phyloP scores from a whole-genome alignment of 306 rosid species.

The Castanea mollissima region DNA sequence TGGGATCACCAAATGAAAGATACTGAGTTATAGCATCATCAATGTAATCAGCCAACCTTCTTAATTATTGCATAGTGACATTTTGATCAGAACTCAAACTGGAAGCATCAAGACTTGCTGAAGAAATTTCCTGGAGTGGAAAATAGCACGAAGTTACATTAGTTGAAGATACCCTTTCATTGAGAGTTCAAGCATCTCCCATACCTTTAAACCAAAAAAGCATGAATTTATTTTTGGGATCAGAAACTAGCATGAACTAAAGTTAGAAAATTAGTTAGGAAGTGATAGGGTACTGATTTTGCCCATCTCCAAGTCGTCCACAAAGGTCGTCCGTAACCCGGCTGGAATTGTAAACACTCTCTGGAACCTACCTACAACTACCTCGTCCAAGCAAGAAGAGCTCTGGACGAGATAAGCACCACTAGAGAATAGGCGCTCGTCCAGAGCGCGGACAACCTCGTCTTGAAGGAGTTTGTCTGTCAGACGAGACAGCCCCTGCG shows the following conservation, averaged over 20 bases:
- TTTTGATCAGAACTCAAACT: constrained; percentile 24
- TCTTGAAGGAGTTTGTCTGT: no score
- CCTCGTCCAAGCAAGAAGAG: no score
- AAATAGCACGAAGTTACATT: neutral
- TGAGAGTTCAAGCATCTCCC: neutral
- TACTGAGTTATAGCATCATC: constrained; percentile 56
- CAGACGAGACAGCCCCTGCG: no score
- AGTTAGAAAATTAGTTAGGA: neutral
- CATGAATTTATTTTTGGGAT: no score
- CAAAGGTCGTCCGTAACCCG: no score
- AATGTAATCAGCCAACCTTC: constrained; percentile 37
- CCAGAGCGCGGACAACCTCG: no score
- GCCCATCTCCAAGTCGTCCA: no score
- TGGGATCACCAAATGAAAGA: constrained; percentile 51
- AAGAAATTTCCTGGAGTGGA: constrained; percentile 54
- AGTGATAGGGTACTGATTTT: no score
- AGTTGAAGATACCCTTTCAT: constrained; percentile 5
- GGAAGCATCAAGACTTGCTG: constrained; percentile 21
- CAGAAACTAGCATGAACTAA: neutral
- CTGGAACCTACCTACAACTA: no score
- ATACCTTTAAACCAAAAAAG: neutral
- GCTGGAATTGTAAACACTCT: no score
- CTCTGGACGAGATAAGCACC: no score
- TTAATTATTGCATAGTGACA: constrained; percentile 25
- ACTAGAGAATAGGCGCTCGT: no score